phyloP scores from a whole-genome alignment of 1,139 yeast species.

The Geotrichum reessii region DNA sequence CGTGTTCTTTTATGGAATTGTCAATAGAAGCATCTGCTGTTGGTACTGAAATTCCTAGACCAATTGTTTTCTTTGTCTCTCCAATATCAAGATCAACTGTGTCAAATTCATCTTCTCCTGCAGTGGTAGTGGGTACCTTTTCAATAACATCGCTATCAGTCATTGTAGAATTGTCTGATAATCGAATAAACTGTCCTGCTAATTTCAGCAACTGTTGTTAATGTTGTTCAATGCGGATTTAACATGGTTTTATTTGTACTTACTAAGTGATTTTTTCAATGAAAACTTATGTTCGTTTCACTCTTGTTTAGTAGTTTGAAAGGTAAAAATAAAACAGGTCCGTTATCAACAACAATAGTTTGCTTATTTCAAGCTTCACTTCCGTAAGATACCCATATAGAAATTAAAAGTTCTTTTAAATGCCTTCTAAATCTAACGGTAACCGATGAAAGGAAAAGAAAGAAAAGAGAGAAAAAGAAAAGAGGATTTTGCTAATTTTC shows the following conservation, averaged over 20 bases:
- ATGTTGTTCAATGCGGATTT: neutral
- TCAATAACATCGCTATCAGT: neutral
- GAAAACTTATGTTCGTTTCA: neutral
- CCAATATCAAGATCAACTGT: neutral
- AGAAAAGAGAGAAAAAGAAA: neutral
- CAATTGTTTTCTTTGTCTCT: neutral
- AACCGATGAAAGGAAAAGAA: conserved; percentile 2
- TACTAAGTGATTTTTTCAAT: neutral
- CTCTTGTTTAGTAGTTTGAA: neutral
- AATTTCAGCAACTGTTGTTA: neutral
- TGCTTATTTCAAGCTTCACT: neutral
- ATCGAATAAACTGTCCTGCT: neutral
- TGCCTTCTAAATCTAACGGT: conserved; percentile 9
- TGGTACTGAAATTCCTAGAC: neutral
- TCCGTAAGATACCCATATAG: conserved; percentile 3
- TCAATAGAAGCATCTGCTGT: neutral
- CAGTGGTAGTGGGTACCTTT: neutral
- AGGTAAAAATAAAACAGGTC: neutral
- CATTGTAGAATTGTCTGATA: neutral
- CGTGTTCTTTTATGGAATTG: neutral
- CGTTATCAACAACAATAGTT: neutral
- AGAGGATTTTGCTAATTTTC: neutral
- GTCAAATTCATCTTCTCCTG: neutral
- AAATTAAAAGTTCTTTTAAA: neutral
- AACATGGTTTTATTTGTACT: neutral